Percentiles rank a stretch among this genome's conserved stretches.
Conservation (phyloP, 2,329 filamentous ascomycete species). For the Harringtonia aguacate region DNA sequence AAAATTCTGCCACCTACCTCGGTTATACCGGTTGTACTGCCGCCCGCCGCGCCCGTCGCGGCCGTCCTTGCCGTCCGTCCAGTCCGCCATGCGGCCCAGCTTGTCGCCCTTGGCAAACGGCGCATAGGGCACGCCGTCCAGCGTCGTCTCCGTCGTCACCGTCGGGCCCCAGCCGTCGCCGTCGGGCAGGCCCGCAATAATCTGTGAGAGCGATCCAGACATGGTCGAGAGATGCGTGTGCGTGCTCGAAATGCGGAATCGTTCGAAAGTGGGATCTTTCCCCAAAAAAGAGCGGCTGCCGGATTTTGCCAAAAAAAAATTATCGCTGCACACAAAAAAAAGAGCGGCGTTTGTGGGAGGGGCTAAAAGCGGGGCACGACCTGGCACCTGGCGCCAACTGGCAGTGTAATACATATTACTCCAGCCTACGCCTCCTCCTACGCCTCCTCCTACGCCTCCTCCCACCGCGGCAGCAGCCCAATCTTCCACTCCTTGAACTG, state of each 20-base stretch:
- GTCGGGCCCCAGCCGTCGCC: constrained; percentile 82
- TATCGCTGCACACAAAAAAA: background rate
- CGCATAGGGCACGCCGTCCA: constrained; percentile 92
- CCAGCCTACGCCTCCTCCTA: background rate
- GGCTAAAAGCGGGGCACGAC: background rate
- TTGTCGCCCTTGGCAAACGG: constrained; percentile 99
- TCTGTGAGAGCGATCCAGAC: constrained; percentile 34
- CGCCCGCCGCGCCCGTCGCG: constrained; percentile 63
- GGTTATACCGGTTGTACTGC: constrained; percentile 86
- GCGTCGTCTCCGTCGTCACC: constrained; percentile 72
- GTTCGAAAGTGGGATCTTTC: background rate
- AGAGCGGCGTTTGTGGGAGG: constrained; percentile 5
- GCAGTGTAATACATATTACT: background rate
- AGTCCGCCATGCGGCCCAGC: constrained; percentile 97
- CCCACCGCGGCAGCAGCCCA: constrained; percentile 47
- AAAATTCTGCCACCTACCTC: constrained; percentile 66
- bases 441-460: background rate
- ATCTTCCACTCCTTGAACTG: constrained; percentile 58
- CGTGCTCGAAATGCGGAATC: background rate
- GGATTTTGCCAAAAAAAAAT: constrained; percentile 1
- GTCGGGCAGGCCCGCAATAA: constrained; percentile 61
- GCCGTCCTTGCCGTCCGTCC: constrained; percentile 87
- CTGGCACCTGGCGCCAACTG: constrained; percentile 5
- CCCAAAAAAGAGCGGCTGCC: no score
- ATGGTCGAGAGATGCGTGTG: background rate